These are phyloP conservation scores for Nicotiana knightiana DNA, from an alignment of 257 asterid genomes.

Conservation along the genomic window DNA sequence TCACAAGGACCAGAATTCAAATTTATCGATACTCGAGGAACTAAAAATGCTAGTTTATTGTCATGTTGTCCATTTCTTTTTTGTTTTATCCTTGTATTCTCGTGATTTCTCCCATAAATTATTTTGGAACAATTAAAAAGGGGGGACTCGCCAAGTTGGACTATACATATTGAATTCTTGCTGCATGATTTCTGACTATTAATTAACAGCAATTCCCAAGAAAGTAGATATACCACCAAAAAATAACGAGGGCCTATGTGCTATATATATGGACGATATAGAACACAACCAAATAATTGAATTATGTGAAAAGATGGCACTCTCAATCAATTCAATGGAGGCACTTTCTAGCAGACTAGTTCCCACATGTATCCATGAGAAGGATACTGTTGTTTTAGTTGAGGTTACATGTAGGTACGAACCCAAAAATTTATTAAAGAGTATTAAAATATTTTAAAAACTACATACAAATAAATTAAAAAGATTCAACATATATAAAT, in stretches of 20 bases:
- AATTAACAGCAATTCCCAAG: too few species aligned
- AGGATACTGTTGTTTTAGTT: background rate
- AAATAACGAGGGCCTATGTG: background rate
- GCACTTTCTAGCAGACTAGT: background rate
- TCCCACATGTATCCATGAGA: conserved; percentile 14
- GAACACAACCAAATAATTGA: background rate
- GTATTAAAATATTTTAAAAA: too few species aligned
- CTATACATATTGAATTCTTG: background rate
- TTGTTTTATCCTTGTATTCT: background rate
- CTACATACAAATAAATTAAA: rapidly evolving
- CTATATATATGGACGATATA: background rate
- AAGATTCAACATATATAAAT: too few species aligned
- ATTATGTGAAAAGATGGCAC: background rate
- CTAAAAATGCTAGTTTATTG: background rate
- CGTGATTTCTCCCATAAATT: background rate
- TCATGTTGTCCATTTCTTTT: background rate
- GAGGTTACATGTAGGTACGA: too few species aligned
- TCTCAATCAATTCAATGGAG: conserved; percentile 4
- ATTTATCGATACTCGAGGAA: too few species aligned
- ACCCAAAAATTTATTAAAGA: too few species aligned
- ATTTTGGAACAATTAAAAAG: background rate
- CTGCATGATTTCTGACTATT: background rate
- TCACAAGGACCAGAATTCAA: too few species aligned
- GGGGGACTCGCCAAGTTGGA: background rate
- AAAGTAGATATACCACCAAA: background rate